phyloP scores from a whole-genome alignment of 495 filamentous ascomycete genomes.

The Usnea hakonensis region DNA sequence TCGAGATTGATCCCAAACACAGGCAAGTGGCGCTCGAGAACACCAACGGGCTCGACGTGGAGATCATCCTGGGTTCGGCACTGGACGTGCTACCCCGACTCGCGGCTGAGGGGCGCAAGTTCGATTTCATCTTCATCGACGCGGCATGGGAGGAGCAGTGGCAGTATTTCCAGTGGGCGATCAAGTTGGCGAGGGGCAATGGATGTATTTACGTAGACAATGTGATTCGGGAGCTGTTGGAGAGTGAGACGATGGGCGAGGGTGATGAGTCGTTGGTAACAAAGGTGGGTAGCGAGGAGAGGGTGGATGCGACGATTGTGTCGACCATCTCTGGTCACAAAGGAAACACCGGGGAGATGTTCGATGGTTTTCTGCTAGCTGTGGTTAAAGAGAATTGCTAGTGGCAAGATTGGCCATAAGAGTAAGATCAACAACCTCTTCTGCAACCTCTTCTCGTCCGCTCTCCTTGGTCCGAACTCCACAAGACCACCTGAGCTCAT shows the following conservation, averaged over 20 bases:
- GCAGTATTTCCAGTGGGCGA: constrained; percentile 42
- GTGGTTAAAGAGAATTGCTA: constrained; percentile 16
- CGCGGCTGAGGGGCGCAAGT: constrained; percentile 30
- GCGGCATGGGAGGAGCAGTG: constrained; percentile 42
- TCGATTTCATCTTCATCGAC: constrained; percentile 48
- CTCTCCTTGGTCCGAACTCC: background rate
- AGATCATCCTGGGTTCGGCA: constrained; percentile 39
- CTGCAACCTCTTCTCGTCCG: background rate
- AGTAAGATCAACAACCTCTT: background rate
- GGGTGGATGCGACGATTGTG: constrained; percentile 42
- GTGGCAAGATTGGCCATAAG: background rate
- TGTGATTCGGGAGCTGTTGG: constrained; percentile 32
- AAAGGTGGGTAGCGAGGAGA: constrained; percentile 36
- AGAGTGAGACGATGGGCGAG: constrained; percentile 20
- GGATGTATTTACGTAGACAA: constrained; percentile 45
- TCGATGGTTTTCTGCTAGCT: constrained; percentile 44
- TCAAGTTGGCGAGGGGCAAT: constrained; percentile 30
- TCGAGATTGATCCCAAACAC: constrained; percentile 39
- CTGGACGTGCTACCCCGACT: constrained; percentile 39
- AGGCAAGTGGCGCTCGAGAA: constrained; percentile 40
- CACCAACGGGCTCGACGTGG: constrained; percentile 31
- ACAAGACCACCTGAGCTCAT: background rate
- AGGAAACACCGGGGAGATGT: constrained; percentile 37
- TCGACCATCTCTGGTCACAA: constrained; percentile 33
- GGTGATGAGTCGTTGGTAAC: constrained; percentile 35